phyloP scores from a whole-genome alignment of 352 stramenopile species.

The Hyaloperonospora arabidopsidis region DNA sequence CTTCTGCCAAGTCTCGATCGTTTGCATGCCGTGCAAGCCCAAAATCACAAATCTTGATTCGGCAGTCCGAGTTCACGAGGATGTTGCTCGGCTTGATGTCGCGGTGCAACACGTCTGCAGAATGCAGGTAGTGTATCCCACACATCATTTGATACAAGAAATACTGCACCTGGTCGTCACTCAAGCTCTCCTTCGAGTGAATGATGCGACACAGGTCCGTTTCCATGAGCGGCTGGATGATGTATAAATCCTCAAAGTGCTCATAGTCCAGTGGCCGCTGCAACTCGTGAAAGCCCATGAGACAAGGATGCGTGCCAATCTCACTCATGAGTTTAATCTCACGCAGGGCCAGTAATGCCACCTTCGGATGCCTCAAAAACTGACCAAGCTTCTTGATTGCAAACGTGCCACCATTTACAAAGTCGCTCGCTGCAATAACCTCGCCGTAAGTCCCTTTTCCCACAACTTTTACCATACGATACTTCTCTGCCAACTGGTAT shows the following conservation, averaged over 20 bases:
- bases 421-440: slow-evolving; percentile 84
- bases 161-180: slow-evolving; percentile 93
- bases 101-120: slow-evolving; percentile 90
- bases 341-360: slow-evolving; percentile 70
- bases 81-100: slow-evolving; percentile 98
- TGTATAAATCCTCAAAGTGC: slow-evolving; percentile 95
- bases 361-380: slow-evolving; percentile 79
- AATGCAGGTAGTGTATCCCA: slow-evolving; percentile 94
- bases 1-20: slow-evolving; percentile 71
- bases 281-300: slow-evolving; percentile 83
- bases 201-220: slow-evolving; percentile 91
- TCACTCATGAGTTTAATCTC: slow-evolving; percentile 88
- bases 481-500: slow-evolving; percentile 82
- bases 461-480: slow-evolving; percentile 86
- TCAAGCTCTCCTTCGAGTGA: slow-evolving; percentile 84
- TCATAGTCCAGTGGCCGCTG: slow-evolving; percentile 75
- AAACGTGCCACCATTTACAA: slow-evolving; percentile 76
- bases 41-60: slow-evolving; percentile 86
- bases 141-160: slow-evolving; percentile 95
- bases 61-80: slow-evolving; percentile 90
- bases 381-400: slow-evolving; percentile 86
- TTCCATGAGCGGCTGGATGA: slow-evolving; percentile 96
- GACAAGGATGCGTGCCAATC: slow-evolving; percentile 58
- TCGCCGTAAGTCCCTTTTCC: slow-evolving; percentile 86
- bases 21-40: slow-evolving; percentile 76